These are phyloP conservation scores for Mortierella sp. DNA, from an alignment of 371 early-diverging fungal genomes.

Conservation along the genomic window DNA sequence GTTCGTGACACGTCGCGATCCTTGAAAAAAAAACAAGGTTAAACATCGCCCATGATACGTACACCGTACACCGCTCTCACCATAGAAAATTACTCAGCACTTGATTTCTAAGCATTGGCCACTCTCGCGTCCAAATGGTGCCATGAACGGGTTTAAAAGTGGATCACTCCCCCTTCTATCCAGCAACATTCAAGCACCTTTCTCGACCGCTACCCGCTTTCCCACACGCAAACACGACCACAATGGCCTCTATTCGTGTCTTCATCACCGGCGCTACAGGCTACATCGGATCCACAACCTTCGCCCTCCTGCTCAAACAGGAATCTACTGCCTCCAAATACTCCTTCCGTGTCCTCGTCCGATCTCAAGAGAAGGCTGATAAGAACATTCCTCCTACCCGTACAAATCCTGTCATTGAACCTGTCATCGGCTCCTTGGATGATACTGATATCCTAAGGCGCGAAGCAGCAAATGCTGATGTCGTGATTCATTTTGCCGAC, in stretches of 20 bases:
- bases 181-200: too few species aligned
- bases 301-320: constrained; percentile 32
- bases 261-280: constrained; percentile 50
- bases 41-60: too few species aligned
- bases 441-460: constrained; percentile 21
- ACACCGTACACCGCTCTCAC: too few species aligned
- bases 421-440: constrained; percentile 49
- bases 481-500: constrained; percentile 49
- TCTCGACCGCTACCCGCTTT: too few species aligned
- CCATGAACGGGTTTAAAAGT: too few species aligned
- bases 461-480: constrained; percentile 44
- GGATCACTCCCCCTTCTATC: too few species aligned
- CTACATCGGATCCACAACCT: constrained; percentile 41
- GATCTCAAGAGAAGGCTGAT: constrained; percentile 37
- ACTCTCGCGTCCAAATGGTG: too few species aligned
- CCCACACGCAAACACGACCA: not conserved
- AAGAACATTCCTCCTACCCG: constrained; percentile 19
- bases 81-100: too few species aligned
- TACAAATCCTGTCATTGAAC: constrained; percentile 29
- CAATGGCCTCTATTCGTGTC: constrained; percentile 35
- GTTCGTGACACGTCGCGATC: too few species aligned
- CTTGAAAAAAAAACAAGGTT: too few species aligned
- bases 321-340: constrained; percentile 8
- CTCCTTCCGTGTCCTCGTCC: constrained; percentile 42
- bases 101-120: too few species aligned